These are phyloP conservation scores for Amanita jacksonii DNA, from an alignment of 768 basidiomycete genomes.

Conservation along the genomic window DNA sequence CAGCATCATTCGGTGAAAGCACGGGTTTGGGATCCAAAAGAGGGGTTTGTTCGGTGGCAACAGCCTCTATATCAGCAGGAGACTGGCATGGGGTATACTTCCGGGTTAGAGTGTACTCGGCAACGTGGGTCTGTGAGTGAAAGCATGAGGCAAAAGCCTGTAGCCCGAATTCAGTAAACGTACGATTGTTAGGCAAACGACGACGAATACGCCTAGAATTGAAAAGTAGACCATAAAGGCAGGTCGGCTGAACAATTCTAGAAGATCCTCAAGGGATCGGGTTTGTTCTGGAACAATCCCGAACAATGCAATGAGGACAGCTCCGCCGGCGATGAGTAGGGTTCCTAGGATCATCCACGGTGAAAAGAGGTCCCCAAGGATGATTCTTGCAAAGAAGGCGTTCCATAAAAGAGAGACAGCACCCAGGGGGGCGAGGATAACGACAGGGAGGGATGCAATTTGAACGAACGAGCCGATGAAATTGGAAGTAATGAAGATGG, in stretches of 20 bases:
- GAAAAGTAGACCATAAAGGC: conserved; percentile 80
- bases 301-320: conserved; percentile 83
- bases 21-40: conserved; percentile 34
- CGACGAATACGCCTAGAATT: conserved; percentile 49
- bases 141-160: neutral
- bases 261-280: conserved; percentile 77
- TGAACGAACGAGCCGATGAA: conserved; percentile 83
- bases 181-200: conserved; percentile 55
- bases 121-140: conserved; percentile 63
- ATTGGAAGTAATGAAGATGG: conserved; percentile 83
- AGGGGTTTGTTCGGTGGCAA: conserved; percentile 47
- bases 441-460: conserved; percentile 89
- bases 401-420: conserved; percentile 93
- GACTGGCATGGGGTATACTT: conserved; percentile 15
- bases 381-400: conserved; percentile 77
- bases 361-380: conserved; percentile 82
- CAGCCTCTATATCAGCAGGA: conserved; percentile 22
- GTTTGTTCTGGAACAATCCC: conserved; percentile 88
- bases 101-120: conserved; percentile 52
- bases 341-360: conserved; percentile 83
- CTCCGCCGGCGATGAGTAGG: conserved; percentile 78
- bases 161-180: conserved; percentile 19
- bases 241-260: conserved; percentile 64
- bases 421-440: conserved; percentile 88
- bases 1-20: neutral